Evolutionary conservation across 1,139 yeast genomes (phyloP).

Genomic region (Pichiaceae sp.): DNA sequence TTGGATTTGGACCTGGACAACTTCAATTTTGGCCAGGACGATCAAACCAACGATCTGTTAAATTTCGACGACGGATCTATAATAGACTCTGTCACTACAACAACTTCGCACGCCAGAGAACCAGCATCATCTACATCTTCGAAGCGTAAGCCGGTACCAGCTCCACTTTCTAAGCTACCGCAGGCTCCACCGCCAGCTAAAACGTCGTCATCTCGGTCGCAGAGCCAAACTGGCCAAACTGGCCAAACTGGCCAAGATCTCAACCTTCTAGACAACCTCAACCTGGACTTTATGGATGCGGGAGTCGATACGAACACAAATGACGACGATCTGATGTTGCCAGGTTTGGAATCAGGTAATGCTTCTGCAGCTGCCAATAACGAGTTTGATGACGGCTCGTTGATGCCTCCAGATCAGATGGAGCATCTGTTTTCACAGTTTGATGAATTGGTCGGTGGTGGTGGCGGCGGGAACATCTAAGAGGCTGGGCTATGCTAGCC

Average conservation of each 20-base stretch:
- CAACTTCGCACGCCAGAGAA: not conserved
- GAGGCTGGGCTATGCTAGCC: constrained; percentile 1
- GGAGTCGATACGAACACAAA: not conserved
- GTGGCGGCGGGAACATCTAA: no score
- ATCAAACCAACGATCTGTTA: constrained; percentile 7
- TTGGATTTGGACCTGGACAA: constrained; percentile 22
- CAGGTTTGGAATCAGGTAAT: not conserved
- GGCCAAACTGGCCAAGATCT: no score
- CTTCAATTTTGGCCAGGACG: constrained; percentile 18
- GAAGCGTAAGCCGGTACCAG: no score
- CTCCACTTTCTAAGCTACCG: not conserved
- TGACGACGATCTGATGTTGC: not conserved
- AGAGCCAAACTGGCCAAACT: not conserved
- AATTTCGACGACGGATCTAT: constrained; percentile 6
- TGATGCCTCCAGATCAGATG: constrained; percentile 22
- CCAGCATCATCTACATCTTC: not conserved
- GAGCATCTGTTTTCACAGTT: constrained; percentile 22
- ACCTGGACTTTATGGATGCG: no score
- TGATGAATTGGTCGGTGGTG: constrained; percentile 20
- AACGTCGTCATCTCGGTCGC: not conserved
- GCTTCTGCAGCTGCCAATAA: constrained; percentile 1
- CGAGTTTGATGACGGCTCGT: constrained; percentile 7
- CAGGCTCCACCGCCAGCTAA: not conserved
- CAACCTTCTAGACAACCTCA: no score
- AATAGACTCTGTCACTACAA: no score